Conservation (phyloP, 306 rosid genomes). For the Trifolium subterraneum region DNA sequence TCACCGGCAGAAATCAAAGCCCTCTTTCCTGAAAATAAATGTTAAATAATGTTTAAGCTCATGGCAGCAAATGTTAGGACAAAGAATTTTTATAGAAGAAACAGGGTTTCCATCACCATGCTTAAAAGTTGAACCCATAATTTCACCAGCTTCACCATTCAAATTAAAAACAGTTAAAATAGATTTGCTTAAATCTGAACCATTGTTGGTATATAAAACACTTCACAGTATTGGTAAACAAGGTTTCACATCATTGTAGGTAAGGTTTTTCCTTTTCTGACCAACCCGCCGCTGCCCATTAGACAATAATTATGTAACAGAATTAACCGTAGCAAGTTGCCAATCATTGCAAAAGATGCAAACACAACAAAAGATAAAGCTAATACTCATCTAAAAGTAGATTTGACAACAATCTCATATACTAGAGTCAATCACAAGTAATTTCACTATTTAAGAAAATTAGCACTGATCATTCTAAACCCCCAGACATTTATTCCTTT, state of each 20-base stretch:
- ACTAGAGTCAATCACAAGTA: conserved; percentile 9
- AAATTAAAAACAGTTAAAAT: conserved; percentile 13
- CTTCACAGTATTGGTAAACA: neutral
- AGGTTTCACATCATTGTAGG: neutral
- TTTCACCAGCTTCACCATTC: conserved; percentile 28
- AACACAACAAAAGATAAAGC: conserved; percentile 21
- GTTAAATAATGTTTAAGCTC: conserved; percentile 25
- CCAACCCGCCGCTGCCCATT: neutral
- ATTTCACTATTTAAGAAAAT: neutral
- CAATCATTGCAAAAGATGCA: conserved; percentile 4
- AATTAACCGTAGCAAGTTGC: neutral
- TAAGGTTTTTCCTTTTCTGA: neutral
- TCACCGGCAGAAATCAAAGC: conserved; percentile 54
- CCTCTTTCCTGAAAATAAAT: conserved; percentile 64
- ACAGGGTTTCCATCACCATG: conserved; percentile 3
- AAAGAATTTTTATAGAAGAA: neutral
- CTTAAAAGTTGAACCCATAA: conserved; percentile 24
- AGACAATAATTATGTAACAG: conserved; percentile 1
- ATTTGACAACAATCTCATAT: conserved; percentile 23
- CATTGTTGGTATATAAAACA: neutral
- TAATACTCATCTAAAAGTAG: conserved; percentile 9
- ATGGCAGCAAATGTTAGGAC: neutral
- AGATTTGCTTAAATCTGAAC: neutral
- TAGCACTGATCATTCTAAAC: conserved; percentile 3
- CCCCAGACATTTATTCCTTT: neutral